A percentile compares a stretch with the other conserved stretches of the same genome.
These are phyloP conservation scores for Neurospora sp. DNA, from an alignment of 495 filamentous ascomycete species.

Conservation along the genomic window DNA sequence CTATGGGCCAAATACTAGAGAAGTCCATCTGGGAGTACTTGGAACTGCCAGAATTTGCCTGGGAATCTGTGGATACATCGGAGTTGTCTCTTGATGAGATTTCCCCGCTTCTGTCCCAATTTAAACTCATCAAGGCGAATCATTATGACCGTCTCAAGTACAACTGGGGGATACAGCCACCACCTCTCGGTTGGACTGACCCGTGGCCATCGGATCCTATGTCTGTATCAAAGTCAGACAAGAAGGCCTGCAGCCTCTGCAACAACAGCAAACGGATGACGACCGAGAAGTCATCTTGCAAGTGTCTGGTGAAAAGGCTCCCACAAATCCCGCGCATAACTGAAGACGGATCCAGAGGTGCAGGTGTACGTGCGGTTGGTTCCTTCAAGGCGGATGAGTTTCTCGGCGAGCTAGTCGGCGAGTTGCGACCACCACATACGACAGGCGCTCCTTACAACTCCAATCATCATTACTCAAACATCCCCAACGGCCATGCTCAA, in stretches of 20 bases:
- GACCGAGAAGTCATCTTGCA: constrained; percentile 4
- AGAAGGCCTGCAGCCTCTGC: constrained; percentile 12
- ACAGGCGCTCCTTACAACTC: background rate
- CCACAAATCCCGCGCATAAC: constrained; percentile 12
- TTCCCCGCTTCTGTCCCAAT: constrained; percentile 9
- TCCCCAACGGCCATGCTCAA: background rate
- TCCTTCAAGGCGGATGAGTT: constrained; percentile 3
- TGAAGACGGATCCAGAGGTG: constrained; percentile 10
- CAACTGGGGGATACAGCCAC: constrained; percentile 5
- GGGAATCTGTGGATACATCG: constrained; percentile 11
- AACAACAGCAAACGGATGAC: constrained; percentile 1
- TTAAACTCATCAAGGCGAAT: constrained; percentile 9
- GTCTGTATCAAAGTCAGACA: background rate
- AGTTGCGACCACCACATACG: constrained; percentile 14
- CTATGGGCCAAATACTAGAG: constrained; percentile 11
- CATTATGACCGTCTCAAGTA: constrained; percentile 4
- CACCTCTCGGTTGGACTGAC: constrained; percentile 12
- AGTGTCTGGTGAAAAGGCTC: constrained; percentile 6
- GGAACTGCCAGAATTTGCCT: constrained; percentile 19
- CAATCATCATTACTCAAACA: background rate
- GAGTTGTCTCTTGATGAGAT: constrained; percentile 8
- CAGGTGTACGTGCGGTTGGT: constrained; percentile 13
- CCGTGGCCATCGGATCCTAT: constrained; percentile 19
- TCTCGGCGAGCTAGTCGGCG: constrained; percentile 21
- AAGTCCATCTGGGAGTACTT: constrained; percentile 12